Evolutionary conservation across 352 stramenopile genomes (phyloP).

Genomic region (Phytophthora pini): DNA sequence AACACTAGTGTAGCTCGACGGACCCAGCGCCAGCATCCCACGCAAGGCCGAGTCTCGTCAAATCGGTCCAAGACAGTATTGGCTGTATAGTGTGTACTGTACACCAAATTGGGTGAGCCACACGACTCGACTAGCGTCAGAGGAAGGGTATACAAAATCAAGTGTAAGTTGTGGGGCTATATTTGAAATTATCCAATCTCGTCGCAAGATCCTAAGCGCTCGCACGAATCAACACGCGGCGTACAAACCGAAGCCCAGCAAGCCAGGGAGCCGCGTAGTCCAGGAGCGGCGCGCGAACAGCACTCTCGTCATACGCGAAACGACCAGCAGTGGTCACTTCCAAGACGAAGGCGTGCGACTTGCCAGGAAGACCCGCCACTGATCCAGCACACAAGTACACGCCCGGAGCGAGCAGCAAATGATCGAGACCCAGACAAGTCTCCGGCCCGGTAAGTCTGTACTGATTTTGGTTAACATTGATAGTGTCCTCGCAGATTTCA

Average conservation of each 20-base stretch:
- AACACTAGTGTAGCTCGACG: no score
- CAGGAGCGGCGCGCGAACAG: background rate
- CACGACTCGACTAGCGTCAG: no score
- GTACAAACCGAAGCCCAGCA: background rate
- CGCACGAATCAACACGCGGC: background rate
- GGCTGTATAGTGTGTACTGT: no score
- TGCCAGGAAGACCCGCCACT: background rate
- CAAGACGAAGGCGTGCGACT: background rate
- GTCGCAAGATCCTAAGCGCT: no score
- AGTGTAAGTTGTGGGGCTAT: no score
- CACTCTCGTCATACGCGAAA: background rate
- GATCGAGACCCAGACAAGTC: background rate
- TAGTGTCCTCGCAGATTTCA: conserved; percentile 1
- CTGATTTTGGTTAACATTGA: background rate
- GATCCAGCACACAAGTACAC: background rate
- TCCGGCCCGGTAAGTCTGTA: background rate
- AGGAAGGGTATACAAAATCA: no score
- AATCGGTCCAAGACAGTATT: no score
- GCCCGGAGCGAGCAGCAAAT: background rate
- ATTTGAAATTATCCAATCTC: no score
- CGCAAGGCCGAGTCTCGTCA: no score
- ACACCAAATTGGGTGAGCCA: no score
- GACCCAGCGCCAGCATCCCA: no score
- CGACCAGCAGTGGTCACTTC: background rate
- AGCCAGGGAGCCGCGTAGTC: background rate